phyloP scores from a whole-genome alignment of 495 filamentous ascomycete species.

The Aspergillus cavernicola region DNA sequence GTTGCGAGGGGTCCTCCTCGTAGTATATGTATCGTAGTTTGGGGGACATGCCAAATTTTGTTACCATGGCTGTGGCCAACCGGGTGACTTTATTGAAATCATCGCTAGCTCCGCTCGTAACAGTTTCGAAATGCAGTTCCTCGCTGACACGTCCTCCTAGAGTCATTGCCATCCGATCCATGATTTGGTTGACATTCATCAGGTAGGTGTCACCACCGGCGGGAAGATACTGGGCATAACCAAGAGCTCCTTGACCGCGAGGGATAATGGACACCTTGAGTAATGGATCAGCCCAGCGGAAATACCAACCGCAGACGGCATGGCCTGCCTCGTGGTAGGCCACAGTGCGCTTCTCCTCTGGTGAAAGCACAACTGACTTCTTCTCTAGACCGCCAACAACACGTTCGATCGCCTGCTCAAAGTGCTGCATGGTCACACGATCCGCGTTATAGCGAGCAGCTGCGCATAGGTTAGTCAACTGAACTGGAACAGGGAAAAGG shows the following conservation, averaged over 20 bases:
- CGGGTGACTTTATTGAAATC: constrained; percentile 98
- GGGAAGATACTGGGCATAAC: constrained; percentile 97
- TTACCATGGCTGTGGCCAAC: constrained; percentile 96
- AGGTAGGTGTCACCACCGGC: constrained; percentile 78
- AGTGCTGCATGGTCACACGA: constrained; percentile 78
- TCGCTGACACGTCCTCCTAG: constrained; percentile 91
- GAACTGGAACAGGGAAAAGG: neutral
- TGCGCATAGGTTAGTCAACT: constrained; percentile 40
- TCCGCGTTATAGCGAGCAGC: constrained; percentile 78
- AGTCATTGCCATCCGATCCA: constrained; percentile 99
- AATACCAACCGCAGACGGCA: constrained; percentile 97
- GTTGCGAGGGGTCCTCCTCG: constrained; percentile 71
- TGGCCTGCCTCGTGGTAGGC: constrained; percentile 98
- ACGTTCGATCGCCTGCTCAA: constrained; percentile 96
- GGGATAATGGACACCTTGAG: constrained; percentile 99
- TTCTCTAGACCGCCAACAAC: constrained; percentile 95
- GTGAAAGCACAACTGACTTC: constrained; percentile 87
- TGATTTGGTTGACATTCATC: constrained; percentile 91
- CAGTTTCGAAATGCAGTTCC: constrained; percentile 92
- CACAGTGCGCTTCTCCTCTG: constrained; percentile 89
- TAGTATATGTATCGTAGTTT: constrained; percentile 91
- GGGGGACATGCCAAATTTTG: constrained; percentile 94
- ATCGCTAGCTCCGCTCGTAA: constrained; percentile 89
- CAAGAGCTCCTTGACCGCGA: constrained; percentile 85
- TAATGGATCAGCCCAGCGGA: constrained; percentile 91